phyloP scores from a whole-genome alignment of 2,329 filamentous ascomycete species.

The Aspergillus awamori region DNA sequence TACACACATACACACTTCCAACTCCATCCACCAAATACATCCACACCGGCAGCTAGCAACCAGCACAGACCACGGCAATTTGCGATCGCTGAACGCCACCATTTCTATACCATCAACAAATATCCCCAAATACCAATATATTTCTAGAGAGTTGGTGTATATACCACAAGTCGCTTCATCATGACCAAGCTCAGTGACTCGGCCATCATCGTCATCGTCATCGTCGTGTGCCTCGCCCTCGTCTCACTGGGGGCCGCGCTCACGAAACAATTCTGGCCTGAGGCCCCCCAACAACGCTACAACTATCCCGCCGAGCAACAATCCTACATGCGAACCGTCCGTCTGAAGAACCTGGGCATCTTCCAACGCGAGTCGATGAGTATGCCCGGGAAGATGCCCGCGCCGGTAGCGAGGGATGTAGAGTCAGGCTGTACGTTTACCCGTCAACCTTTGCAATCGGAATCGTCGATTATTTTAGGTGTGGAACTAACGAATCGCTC shows the following conservation, averaged over 20 bases:
- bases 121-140: no score
- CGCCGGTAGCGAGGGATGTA: conserved; percentile 10
- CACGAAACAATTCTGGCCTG: conserved; percentile 30
- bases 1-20: not conserved
- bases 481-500: not conserved
- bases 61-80: not conserved
- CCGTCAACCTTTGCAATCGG: not conserved
- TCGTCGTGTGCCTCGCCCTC: conserved; percentile 34
- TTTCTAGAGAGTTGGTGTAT: not conserved
- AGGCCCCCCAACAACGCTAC: conserved; percentile 20
- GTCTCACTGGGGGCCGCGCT: conserved; percentile 36
- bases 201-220: conserved; percentile 37
- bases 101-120: no score
- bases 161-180: not conserved
- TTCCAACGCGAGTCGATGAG: conserved; percentile 27
- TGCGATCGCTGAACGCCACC: not conserved
- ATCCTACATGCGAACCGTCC: conserved; percentile 37
- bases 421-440: conserved; percentile 13
- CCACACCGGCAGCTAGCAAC: not conserved
- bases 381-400: not conserved
- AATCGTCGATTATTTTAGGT: no score
- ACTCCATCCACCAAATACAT: not conserved
- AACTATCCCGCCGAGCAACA: conserved; percentile 32
- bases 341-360: conserved; percentile 29
- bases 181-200: conserved; percentile 27